Evolutionary conservation across 2,329 filamentous ascomycete species (phyloP), one percentile per base, ranked within the genome.

Genomic region (Westerdykella sp.): DNA sequence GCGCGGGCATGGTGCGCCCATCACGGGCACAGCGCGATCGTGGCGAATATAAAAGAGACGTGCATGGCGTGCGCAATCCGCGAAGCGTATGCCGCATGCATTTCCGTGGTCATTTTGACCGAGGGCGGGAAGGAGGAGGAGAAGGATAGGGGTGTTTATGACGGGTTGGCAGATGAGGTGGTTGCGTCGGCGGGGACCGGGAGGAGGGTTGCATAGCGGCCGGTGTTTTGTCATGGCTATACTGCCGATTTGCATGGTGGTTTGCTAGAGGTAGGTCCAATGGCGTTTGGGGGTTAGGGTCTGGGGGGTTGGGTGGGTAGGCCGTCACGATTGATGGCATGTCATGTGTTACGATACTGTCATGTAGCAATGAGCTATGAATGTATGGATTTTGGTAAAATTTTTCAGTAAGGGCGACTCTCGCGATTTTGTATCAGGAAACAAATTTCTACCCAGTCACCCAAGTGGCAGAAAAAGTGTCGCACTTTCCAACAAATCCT

Each of bases 1-100:
- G 84, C 82, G 1, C 72, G 85, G 48, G 84, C 85, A 6, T 89
- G 85, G 85, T 88, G 84, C 61, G 78, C 83, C 43, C 82, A 87
- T 55, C 86, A 83, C 78, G 85, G 85, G 2, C 66, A 87, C 54
- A 81, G 77, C 57, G 84, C 85, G 1, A 69, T 89, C 14, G 77
- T 87, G 45, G 83, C 83, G 7, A 82, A 87, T 62, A 63, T 86
- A 41, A 71, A 76, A 45, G 79, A 75, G 68, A 87, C 84, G 13
- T 88, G 82, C 65, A 79, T 86, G 74, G 77, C 83, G 13, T 89
- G 85, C 62, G 82, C 83, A 9, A 81, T 88, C 45, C 73, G 85
- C 47, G 84, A 87, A 65, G 84, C 85, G 23, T 88, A 85, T 64
- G 85, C 85, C 2, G 83, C 82, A 13, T 82, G 82, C 30, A 63